Base-by-base conservation (phyloP, 2,329 filamentous ascomycete species). In the Sphaerulina vaccinii region DNA sequence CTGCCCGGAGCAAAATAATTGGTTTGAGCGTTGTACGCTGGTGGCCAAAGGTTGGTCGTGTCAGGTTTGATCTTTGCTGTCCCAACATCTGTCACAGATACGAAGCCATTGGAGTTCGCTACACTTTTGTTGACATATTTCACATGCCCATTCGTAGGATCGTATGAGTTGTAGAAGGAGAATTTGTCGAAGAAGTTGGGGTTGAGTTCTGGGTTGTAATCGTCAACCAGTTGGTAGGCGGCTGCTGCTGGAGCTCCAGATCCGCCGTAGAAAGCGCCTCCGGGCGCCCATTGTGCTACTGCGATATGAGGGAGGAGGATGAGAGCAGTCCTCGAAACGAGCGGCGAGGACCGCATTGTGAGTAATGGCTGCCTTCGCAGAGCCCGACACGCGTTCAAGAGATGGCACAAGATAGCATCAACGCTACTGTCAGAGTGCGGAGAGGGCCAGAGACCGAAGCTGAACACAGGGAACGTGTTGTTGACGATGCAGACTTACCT, bases 111-210 rank as follows among this genome's bases (percentile, higher is more conserved):
- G 1, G 57, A 53, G n/a, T 53, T 41, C 2, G 71, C 70, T 1
- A 71, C 66, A 1, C 63, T 50, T 39, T 65, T 60, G 56, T 72
- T 68, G 16, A 78, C 73, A 58, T 74, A 78, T 53, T 70, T 64
- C 2, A 71, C 69, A 47, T 63, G 61, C 11, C 64, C 60, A 38
- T 62, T 59, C 7, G 68, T 70, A 3, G 65, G 67, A 53, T 70
- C 68, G 11, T 59, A 60, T 3, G 35, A 51, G 41, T 57, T 64
- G 55, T 65, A 68, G 54, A 64, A 71, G 39, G 63, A 63, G 61
- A 69, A 69, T 36, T 69, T 69, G 50, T 62, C 54, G 58, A 70
- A 68, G 55, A 70, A 70, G 38, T 49, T 56, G 1, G 54, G n/a
- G n/a, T n/a, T n/a, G n/a, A n/a, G n/a, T n/a, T n/a, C 42, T n/a